Conservation (phyloP, 257 asterid species). For the Fraxinus quadrangulata region DNA sequence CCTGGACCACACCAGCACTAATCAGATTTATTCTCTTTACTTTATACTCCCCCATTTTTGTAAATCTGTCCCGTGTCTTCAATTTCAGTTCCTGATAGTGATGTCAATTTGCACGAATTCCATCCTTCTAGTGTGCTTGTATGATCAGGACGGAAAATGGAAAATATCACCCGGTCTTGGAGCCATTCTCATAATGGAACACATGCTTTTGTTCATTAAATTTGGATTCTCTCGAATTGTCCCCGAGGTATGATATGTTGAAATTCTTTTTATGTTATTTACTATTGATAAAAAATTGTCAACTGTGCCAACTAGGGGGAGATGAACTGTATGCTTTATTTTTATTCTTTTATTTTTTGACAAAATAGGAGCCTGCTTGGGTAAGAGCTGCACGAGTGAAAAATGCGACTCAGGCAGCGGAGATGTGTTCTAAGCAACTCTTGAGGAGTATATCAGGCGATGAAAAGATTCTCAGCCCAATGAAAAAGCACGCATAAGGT, state of each 20-base stretch:
- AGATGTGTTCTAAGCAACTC: constrained; percentile 73
- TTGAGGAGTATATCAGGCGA: constrained; percentile 69
- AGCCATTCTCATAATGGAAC: constrained; percentile 89
- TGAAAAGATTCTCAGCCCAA: constrained; percentile 41
- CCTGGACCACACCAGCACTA: background rate
- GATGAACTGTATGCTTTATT: background rate
- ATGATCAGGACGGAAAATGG: constrained; percentile 84
- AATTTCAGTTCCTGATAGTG: constrained; percentile 78
- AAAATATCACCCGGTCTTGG: constrained; percentile 88
- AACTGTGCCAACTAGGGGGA: background rate
- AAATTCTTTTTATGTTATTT: background rate
- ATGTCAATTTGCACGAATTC: constrained; percentile 89
- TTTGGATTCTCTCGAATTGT: constrained; percentile 83
- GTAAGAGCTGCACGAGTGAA: constrained; percentile 77
- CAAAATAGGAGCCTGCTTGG: constrained; percentile 85
- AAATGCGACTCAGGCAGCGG: constrained; percentile 74
- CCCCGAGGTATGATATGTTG: constrained; percentile 63
- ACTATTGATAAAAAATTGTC: background rate
- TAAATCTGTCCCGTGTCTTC: constrained; percentile 6
- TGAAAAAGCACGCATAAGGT: constrained; percentile 35
- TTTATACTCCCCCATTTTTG: background rate
- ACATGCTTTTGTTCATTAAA: constrained; percentile 73
- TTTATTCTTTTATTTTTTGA: constrained; percentile 10
- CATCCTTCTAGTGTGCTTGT: constrained; percentile 75
- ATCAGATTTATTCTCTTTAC: background rate